Conservation (phyloP, 768 basidiomycete species). For the Scleroderma bovista region DNA sequence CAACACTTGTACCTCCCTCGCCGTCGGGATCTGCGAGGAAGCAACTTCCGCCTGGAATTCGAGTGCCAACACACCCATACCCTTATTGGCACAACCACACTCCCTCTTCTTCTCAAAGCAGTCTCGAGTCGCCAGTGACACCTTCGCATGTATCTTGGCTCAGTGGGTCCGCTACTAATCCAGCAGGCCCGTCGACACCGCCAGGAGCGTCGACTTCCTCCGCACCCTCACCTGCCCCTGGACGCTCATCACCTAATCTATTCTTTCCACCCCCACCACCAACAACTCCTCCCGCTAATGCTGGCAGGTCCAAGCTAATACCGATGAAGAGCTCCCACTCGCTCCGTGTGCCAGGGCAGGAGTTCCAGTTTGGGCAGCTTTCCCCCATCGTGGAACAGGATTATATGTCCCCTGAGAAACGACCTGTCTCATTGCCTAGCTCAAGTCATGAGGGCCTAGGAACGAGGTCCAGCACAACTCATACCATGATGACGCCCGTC, state of each 20-base stretch:
- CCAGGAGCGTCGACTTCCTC: conserved; percentile 8
- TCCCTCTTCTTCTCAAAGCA: conserved; percentile 25
- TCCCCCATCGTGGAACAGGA: conserved; percentile 66
- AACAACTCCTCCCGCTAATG: conserved; percentile 24
- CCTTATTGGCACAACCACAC: conserved; percentile 32
- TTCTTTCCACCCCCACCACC: conserved; percentile 31
- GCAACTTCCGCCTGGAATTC: conserved; percentile 28
- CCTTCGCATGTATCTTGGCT: conserved; percentile 40
- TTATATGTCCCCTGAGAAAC: conserved; percentile 49
- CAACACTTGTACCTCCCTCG: conserved; percentile 8
- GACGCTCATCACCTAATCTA: conserved; percentile 22
- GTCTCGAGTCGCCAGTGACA: conserved; percentile 28
- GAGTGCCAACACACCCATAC: conserved; percentile 28
- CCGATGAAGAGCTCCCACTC: conserved; percentile 37
- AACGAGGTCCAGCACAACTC: conserved; percentile 20
- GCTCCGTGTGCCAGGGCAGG: conserved; percentile 34
- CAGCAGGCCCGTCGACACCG: neutral
- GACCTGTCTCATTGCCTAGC: conserved; percentile 29
- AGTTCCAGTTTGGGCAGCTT: conserved; percentile 37
- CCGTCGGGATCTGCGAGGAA: conserved; percentile 16
- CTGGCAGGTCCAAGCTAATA: conserved; percentile 28
- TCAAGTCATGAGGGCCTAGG: conserved; percentile 22
- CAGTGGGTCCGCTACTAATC: conserved; percentile 9
- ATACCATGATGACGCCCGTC: conserved; percentile 32
- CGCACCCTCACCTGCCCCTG: conserved; percentile 3